Conservation (phyloP, 1,284 basidiomycete genomes). For the Afroboletus lepidellus region DNA sequence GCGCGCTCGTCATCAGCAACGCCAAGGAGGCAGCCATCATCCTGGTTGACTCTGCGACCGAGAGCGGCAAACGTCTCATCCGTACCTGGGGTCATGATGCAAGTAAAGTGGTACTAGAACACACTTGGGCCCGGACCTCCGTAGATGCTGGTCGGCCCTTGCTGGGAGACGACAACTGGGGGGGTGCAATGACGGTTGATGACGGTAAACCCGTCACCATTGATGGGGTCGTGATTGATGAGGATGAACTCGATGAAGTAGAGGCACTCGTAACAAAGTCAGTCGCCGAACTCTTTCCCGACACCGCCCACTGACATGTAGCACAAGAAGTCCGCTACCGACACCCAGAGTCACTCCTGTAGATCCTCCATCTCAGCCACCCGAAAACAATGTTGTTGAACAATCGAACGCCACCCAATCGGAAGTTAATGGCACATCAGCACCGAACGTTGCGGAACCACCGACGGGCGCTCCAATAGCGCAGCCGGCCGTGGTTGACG, state of each 20-base stretch:
- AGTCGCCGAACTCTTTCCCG: slow-evolving; percentile 22
- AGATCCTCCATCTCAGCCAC: slow-evolving; percentile 25
- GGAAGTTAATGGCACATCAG: neutral
- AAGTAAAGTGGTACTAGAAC: slow-evolving; percentile 47
- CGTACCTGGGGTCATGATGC: slow-evolving; percentile 53
- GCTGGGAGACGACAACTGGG: slow-evolving; percentile 53
- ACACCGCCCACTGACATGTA: slow-evolving; percentile 21
- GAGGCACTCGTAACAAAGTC: slow-evolving; percentile 38
- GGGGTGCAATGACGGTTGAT: slow-evolving; percentile 46
- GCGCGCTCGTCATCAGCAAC: slow-evolving; percentile 48
- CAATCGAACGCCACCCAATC: neutral
- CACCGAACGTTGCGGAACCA: neutral
- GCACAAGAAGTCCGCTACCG: slow-evolving; percentile 50
- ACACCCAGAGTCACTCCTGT: slow-evolving; percentile 60
- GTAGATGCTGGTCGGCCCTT: slow-evolving; percentile 42
- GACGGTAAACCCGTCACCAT: slow-evolving; percentile 43
- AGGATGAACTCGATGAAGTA: slow-evolving; percentile 38
- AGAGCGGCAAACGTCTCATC: slow-evolving; percentile 52
- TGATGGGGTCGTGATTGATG: slow-evolving; percentile 31
- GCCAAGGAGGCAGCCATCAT: slow-evolving; percentile 52
- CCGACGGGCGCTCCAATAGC: neutral
- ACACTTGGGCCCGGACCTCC: slow-evolving; percentile 45
- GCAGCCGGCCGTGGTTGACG: neutral
- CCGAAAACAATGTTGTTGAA: slow-evolving; percentile 1
- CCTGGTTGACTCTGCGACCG: slow-evolving; percentile 51